Evolutionary conservation across 345 rosid genomes (phyloP), one percentile per base, ranked within the genome.

Genomic region (Lagerstroemia speciosa): DNA sequence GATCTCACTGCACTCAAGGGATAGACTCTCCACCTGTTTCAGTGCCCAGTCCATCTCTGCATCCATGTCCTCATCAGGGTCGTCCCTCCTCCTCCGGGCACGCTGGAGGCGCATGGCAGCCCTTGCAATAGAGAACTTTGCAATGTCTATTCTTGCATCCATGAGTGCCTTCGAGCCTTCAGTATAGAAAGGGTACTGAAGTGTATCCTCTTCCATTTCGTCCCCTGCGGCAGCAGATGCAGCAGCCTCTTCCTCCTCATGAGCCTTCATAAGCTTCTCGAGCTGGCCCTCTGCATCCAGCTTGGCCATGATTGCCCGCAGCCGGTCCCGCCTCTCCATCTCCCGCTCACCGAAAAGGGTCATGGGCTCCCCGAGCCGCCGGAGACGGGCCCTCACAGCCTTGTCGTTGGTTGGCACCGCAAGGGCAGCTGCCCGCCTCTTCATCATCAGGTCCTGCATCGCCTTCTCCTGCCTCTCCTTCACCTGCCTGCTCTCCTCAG

Each of bases 371-470:
- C 91, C 96, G 16, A 89, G 93, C 38, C 93, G 80, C 38, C 97
- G 89, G 68, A 89, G 98, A 20, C 97, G 93, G 33, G 91, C 83
- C 31, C 98, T 83, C 24, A 89, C 97, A n/a, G 97, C 79, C 82
- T 77, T 86, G 78, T 94, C 99, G 78, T 95, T 95, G 37, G 99
- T 90, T 24, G 99, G 99, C 71, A 95, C 99, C 0, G 97, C 99
- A 3, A 95, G 77, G 55, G 97, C 99, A 75, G 96, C 87, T 58
- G 94, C 97, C 3, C 91, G 90, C 20, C 97, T 82, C 83, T 86
- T 95, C 90, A 95, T 72, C 77, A 89, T 31, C 71, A 92, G 70
- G 6, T 92, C 96, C 62, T 89, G 96, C 76, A 83, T 75, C 31
- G 96, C 96, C 85, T 88, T 95, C 69, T 95, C 93, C 68, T 92